A percentile compares a stretch with the other conserved stretches of the same genome.
phyloP scores from a whole-genome alignment of 352 stramenopile genomes.

The Pythium biforme region DNA sequence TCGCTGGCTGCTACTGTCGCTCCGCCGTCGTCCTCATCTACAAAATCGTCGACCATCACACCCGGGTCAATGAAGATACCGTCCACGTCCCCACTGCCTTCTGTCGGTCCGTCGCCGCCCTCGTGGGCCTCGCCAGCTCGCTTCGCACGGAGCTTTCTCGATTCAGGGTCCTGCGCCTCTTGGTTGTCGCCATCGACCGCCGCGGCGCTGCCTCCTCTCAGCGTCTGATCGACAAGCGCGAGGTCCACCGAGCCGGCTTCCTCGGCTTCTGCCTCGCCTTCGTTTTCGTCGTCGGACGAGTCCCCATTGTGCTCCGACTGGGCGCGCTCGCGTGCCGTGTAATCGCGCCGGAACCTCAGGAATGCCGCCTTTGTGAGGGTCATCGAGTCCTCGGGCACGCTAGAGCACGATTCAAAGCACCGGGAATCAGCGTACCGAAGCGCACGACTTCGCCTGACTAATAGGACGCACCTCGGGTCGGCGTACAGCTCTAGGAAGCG shows the following conservation, averaged over 20 bases:
- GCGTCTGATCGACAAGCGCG: not conserved
- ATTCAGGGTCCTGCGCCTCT: not conserved
- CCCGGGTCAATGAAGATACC: constrained; percentile 26
- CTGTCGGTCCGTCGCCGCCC: too few species aligned
- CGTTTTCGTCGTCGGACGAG: constrained; percentile 40
- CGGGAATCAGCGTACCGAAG: not conserved
- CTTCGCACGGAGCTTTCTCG: constrained; percentile 7
- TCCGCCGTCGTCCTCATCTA: constrained; percentile 17
- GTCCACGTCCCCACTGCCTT: constrained; percentile 5
- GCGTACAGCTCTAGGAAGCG: constrained; percentile 59
- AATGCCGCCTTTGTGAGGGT: constrained; percentile 48
- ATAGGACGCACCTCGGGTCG: constrained; percentile 27
- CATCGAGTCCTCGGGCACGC: constrained; percentile 29
- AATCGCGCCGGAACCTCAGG: constrained; percentile 53
- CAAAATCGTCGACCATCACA: constrained; percentile 26
- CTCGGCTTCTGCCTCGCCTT: constrained; percentile 7
- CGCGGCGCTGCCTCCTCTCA: not conserved
- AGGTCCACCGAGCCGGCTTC: not conserved
- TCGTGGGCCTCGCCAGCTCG: not conserved
- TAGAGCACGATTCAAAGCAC: not conserved
- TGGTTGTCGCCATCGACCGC: not conserved
- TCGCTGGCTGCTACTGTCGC: not conserved
- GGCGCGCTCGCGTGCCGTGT: constrained; percentile 33
- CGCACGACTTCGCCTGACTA: not conserved
- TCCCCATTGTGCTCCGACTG: constrained; percentile 30